phyloP scores from a whole-genome alignment of 495 filamentous ascomycete genomes.

The Podospora bellae-mahoneyi region DNA sequence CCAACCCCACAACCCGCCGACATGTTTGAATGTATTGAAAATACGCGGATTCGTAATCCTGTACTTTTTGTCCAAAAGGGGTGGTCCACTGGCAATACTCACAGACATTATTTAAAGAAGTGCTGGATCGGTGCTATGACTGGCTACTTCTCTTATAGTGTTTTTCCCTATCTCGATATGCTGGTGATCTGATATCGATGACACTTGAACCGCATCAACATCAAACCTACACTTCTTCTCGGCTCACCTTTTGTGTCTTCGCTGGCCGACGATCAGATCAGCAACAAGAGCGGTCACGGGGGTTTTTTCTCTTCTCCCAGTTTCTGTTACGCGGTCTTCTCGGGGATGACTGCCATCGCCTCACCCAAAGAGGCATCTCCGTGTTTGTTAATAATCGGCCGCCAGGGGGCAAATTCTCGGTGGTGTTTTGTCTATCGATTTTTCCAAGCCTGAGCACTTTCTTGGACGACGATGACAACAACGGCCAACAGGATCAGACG shows the following conservation, averaged over 20 bases:
- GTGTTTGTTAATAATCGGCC: conserved; percentile 5
- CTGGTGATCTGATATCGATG: neutral
- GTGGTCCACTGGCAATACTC: neutral
- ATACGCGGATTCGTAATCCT: neutral
- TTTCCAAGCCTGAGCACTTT: neutral
- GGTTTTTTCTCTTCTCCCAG: neutral
- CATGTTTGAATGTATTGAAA: neutral
- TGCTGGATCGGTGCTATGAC: neutral
- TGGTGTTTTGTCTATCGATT: neutral
- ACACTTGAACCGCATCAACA: neutral
- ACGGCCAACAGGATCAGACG: neutral
- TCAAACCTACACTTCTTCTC: neutral
- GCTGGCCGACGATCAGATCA: neutral
- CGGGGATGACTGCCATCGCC: conserved; percentile 1
- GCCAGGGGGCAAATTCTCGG: conserved; percentile 7
- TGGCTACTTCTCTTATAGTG: neutral
- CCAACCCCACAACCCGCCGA: neutral
- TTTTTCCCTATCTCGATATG: neutral
- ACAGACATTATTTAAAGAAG: neutral
- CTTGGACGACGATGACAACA: neutral
- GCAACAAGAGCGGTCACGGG: neutral
- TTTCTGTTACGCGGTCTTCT: neutral
- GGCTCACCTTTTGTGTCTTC: neutral
- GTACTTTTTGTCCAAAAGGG: neutral
- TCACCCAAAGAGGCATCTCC: neutral